These are phyloP conservation scores for Beauveria sp. DNA, from an alignment of 2,329 filamentous ascomycete species.

Conservation along the genomic window DNA sequence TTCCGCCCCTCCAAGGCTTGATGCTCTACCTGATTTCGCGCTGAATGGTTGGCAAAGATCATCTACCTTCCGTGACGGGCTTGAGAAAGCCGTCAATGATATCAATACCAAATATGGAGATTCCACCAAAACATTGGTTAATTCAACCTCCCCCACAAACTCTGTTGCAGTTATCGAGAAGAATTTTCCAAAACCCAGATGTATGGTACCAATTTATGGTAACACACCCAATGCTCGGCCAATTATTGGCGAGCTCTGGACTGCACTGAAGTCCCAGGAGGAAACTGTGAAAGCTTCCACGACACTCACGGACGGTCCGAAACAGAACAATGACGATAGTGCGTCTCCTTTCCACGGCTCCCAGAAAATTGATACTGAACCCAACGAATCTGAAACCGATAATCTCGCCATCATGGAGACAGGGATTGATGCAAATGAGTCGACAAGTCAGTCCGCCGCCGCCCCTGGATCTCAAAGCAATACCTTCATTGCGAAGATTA, in stretches of 20 bases:
- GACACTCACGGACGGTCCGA: not conserved
- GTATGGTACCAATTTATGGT: conserved; percentile 9
- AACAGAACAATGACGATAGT: not conserved
- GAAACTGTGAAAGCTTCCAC: not conserved
- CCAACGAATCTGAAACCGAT: not conserved
- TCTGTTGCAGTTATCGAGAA: conserved; percentile 6
- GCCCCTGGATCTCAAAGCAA: not conserved
- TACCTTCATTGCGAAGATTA: not conserved
- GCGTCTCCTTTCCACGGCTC: not conserved
- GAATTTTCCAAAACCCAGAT: conserved; percentile 15
- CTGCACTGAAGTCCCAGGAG: not conserved
- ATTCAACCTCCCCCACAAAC: conserved; percentile 3
- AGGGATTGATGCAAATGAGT: not conserved
- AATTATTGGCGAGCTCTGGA: not conserved
- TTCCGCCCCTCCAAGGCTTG: conserved; percentile 20
- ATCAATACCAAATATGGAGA: conserved; percentile 23
- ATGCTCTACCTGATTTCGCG: conserved; percentile 21
- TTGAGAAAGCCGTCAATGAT: conserved; percentile 24
- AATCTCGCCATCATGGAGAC: too few relatives aligned
- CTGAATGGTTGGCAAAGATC: conserved; percentile 18
- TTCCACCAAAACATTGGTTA: conserved; percentile 2
- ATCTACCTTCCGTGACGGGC: conserved; percentile 21
- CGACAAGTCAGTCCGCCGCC: not conserved
- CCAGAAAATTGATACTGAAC: not conserved
- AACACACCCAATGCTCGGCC: not conserved